A percentile compares a stretch with the other conserved stretches of the same genome.
Conservation (phyloP, 2,329 filamentous ascomycete genomes). For the Ascochyta fabae region DNA sequence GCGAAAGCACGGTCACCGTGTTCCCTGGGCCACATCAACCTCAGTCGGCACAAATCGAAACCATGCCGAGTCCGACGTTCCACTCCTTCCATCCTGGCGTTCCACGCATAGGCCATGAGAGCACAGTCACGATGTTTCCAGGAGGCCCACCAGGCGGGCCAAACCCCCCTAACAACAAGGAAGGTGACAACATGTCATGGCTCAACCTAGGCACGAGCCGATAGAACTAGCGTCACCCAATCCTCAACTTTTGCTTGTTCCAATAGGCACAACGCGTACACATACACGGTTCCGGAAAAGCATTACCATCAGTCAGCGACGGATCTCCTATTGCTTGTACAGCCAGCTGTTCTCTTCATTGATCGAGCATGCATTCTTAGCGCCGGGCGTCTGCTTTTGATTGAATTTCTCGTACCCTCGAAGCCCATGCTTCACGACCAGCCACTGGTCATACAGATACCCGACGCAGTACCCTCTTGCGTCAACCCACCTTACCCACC, state of each 20-base stretch:
- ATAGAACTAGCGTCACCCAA: slow-evolving; percentile 14
- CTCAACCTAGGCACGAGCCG: slow-evolving; percentile 67
- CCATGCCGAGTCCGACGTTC: slow-evolving; percentile 58
- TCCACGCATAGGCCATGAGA: slow-evolving; percentile 64
- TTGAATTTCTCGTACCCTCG: slow-evolving; percentile 20
- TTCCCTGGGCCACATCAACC: slow-evolving; percentile 36
- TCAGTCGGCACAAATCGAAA: slow-evolving; percentile 16
- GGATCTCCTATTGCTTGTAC: slow-evolving; percentile 28
- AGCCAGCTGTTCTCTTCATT: slow-evolving; percentile 25
- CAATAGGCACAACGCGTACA: slow-evolving; percentile 18
- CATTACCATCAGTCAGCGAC: slow-evolving; percentile 27
- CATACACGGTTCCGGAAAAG: slow-evolving; percentile 25
- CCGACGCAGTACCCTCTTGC: slow-evolving; percentile 33
- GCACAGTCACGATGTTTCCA: slow-evolving; percentile 50
- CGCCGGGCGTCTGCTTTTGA: slow-evolving; percentile 34
- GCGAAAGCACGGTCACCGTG: slow-evolving; percentile 59
- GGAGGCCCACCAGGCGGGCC: slow-evolving; percentile 49
- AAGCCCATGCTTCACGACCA: slow-evolving; percentile 35
- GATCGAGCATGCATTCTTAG: slow-evolving; percentile 38
- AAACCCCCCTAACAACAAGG: slow-evolving; percentile 20
- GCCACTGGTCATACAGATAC: slow-evolving; percentile 45
- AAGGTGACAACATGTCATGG: slow-evolving; percentile 75
- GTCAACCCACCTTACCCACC: slow-evolving; percentile 8
- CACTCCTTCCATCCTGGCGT: slow-evolving; percentile 50
- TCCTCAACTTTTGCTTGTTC: slow-evolving; percentile 2